Base-by-base conservation (phyloP, 1,139 yeast species). In the Hyphopichia khmerensis region DNA sequence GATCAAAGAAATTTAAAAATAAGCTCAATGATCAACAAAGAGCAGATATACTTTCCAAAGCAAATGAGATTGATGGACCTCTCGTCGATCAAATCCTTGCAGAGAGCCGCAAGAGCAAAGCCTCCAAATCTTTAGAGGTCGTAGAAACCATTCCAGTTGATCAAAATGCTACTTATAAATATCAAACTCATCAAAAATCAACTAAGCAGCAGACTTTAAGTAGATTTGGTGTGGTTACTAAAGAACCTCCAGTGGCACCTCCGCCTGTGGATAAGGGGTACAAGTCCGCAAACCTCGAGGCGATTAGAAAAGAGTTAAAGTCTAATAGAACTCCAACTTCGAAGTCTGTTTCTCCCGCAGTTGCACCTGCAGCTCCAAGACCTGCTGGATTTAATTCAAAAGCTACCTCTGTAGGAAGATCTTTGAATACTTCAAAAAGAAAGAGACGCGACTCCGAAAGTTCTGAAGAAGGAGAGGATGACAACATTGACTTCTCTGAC, bases 341-440 rank as follows among this genome's bases (percentile, higher is more conserved):
- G 3, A 51, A 48, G 27, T 51, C 60, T 6, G 11, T 4, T 21
- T 6, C 5, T 26, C 32, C 43, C 8, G 60, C 65, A 3, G 68
- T 56, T 67, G 48, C 85, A 65, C 82, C 82, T 1, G 82, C 83
- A 38, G 86, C 96, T 2, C 79, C 96, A 1, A 72, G 96, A 40
- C 87, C 91, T 0, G 80, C 96, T 1, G 97, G 96, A 0, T 91
- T 89, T 62, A 87, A 89, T 56, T 53, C 69, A 7, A 70, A 65
- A 47, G 31, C 32, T 29, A 17, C 39, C 14, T 58, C 52, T 31
- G 68, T 63, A 13, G 77, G 73, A n/a, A 60, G 70, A 24, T 71
- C 75, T 0, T 49, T 65, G 38, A 69, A 71, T 45, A 48, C 62
- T 0, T 52, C 66, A 37, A 67, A 62, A 49, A 65, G 62, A 48